Evolutionary conservation across 768 basidiomycete species (phyloP).

Genomic region (Termitomyces eurrhizus): DNA sequence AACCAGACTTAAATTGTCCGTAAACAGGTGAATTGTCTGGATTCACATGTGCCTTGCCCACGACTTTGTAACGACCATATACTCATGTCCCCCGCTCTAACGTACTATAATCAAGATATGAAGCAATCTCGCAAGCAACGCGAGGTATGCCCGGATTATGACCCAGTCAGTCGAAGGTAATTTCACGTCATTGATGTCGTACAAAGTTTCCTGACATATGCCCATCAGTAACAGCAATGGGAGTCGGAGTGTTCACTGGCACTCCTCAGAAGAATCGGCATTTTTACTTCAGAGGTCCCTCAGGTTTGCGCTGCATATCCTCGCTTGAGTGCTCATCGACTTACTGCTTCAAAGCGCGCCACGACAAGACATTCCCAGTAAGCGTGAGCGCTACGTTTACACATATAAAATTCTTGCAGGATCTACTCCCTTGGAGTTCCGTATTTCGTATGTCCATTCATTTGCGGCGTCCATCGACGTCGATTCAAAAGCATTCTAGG

Average conservation of each 20-base stretch:
- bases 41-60: slow-evolving; percentile 10
- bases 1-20: slow-evolving; percentile 6
- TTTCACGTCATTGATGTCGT: slow-evolving; percentile 9
- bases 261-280: slow-evolving; percentile 16
- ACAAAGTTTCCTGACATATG: not conserved
- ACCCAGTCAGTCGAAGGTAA: slow-evolving; percentile 37
- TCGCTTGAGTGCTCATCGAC: slow-evolving; percentile 1
- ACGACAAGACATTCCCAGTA: slow-evolving; percentile 15
- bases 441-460: slow-evolving; percentile 43
- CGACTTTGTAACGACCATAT: slow-evolving; percentile 5
- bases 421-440: slow-evolving; percentile 41
- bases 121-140: slow-evolving; percentile 8
- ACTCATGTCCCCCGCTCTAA: slow-evolving; percentile 5
- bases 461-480: not conserved
- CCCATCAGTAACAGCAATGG: slow-evolving; percentile 20
- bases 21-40: not conserved
- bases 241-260: slow-evolving; percentile 21
- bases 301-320: slow-evolving; percentile 13
- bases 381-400: slow-evolving; percentile 45
- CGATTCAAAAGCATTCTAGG: slow-evolving; percentile 21
- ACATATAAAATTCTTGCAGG: slow-evolving; percentile 45
- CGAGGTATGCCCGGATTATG: slow-evolving; percentile 40
- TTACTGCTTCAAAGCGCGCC: slow-evolving; percentile 5
- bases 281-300: slow-evolving; percentile 8
- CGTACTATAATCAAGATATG: slow-evolving; percentile 2